Conservation (phyloP, 306 rosid species). For the Lagenaria siceraria region DNA sequence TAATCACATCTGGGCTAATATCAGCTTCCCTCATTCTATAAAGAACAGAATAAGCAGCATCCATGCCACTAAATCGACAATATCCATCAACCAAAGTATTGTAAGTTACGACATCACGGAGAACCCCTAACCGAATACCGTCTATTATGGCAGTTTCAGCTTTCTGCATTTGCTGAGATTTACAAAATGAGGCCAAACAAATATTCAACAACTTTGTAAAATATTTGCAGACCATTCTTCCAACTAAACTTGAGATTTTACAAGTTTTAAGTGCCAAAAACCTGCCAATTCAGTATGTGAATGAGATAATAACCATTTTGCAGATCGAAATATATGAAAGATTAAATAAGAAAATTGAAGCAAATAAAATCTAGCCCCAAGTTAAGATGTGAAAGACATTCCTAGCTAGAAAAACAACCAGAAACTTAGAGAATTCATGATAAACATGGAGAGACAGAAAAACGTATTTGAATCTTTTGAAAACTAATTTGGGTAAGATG, state of each 20-base stretch:
- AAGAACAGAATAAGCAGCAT: conserved; percentile 39
- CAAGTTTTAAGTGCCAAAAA: neutral
- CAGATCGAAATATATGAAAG: neutral
- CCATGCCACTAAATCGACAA: conserved; percentile 42
- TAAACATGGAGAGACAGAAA: neutral
- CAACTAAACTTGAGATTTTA: neutral
- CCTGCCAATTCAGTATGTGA: neutral
- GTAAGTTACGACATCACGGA: conserved; percentile 56
- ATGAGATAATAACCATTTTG: neutral
- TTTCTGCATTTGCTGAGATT: conserved; percentile 25
- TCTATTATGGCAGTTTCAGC: conserved; percentile 52
- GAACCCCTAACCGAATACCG: conserved; percentile 49
- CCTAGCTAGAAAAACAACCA: neutral
- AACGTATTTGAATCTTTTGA: neutral
- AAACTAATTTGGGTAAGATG: neutral
- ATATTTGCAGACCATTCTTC: conserved; percentile 27
- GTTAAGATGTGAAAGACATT: neutral
- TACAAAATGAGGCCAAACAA: conserved; percentile 46
- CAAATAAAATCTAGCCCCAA: neutral
- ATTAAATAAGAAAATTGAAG: neutral
- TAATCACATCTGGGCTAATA: conserved; percentile 49
- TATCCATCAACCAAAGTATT: conserved; percentile 60
- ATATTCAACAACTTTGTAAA: conserved; percentile 65
- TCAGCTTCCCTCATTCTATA: conserved; percentile 64
- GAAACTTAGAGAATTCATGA: neutral